A percentile compares a stretch with the other conserved stretches of the same genome.
These are phyloP conservation scores for Zizania latifolia DNA, from an alignment of 176 grass and related monocot genomes.

Conservation along the genomic window DNA sequence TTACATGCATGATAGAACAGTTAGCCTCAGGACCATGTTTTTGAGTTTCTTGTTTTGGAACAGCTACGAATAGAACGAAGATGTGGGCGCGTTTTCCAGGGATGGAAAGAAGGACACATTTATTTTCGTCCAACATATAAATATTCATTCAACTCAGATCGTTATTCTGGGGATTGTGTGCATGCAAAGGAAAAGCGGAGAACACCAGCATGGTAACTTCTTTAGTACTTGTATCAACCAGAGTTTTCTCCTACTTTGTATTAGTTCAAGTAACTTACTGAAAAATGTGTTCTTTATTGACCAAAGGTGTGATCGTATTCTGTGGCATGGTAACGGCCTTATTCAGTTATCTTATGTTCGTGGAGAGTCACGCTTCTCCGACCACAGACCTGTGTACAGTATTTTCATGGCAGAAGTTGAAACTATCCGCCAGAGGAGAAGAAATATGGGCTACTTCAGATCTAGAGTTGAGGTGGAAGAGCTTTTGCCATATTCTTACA, in stretches of 20 bases:
- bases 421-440: slow-evolving; percentile 60
- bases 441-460: slow-evolving; percentile 58
- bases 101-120: slow-evolving; percentile 95
- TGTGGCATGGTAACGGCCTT: slow-evolving; percentile 82
- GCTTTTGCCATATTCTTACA: slow-evolving; percentile 63
- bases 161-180: slow-evolving; percentile 67
- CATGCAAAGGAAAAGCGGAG: slow-evolving; percentile 78
- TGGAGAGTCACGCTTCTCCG: slow-evolving; percentile 88
- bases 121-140: slow-evolving; percentile 99
- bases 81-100: slow-evolving; percentile 73
- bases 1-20: not conserved
- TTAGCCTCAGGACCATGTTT: not conserved
- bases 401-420: slow-evolving; percentile 86
- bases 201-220: slow-evolving; percentile 87
- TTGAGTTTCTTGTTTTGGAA: slow-evolving; percentile 28
- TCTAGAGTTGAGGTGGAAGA: slow-evolving; percentile 91
- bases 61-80: slow-evolving; percentile 85
- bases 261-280: not conserved
- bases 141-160: slow-evolving; percentile 96
- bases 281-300: not conserved
- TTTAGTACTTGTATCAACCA: not conserved
- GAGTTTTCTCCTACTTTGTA: not conserved
- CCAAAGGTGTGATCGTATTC: slow-evolving; percentile 85
- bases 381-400: slow-evolving; percentile 85
- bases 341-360: slow-evolving; percentile 70